Evolutionary conservation across 1,139 yeast species (phyloP).

Genomic region (Scheffersomyces parashehatae): DNA sequence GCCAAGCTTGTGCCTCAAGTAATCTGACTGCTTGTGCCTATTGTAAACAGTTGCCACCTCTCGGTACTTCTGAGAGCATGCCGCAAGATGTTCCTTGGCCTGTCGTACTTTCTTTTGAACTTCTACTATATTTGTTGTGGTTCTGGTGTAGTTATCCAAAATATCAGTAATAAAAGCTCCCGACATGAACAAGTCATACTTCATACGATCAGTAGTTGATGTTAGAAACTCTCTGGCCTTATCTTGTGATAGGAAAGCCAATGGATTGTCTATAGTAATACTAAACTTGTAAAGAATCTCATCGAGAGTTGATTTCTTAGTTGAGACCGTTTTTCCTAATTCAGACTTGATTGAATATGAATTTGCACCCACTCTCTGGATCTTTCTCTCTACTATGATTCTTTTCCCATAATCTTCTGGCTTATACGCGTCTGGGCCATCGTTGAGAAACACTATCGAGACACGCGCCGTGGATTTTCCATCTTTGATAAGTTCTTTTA

Average conservation of each 20-base stretch:
- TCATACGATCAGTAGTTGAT: slow-evolving; percentile 66
- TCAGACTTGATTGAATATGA: slow-evolving; percentile 56
- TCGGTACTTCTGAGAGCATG: slow-evolving; percentile 32
- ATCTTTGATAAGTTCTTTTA: slow-evolving; percentile 72
- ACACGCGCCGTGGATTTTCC: slow-evolving; percentile 70
- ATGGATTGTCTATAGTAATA: slow-evolving; percentile 85
- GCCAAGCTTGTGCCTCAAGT: slow-evolving; percentile 44
- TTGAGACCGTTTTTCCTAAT: slow-evolving; percentile 53
- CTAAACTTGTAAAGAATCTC: slow-evolving; percentile 69
- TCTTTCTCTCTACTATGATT: slow-evolving; percentile 71
- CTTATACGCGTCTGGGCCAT: slow-evolving; percentile 63
- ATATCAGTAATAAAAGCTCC: slow-evolving; percentile 75
- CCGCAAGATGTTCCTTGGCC: slow-evolving; percentile 18
- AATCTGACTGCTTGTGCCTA: slow-evolving; percentile 43
- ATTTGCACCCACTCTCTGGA: slow-evolving; percentile 52
- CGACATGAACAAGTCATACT: slow-evolving; percentile 74
- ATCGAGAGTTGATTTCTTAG: slow-evolving; percentile 65
- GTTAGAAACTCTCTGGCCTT: slow-evolving; percentile 89
- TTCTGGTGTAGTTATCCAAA: slow-evolving; percentile 46
- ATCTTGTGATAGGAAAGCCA: slow-evolving; percentile 92
- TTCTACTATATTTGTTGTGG: slow-evolving; percentile 38
- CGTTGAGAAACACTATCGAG: slow-evolving; percentile 58
- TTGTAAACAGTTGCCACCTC: slow-evolving; percentile 36
- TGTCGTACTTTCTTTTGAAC: slow-evolving; percentile 41
- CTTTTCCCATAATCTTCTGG: slow-evolving; percentile 65